Base-by-base conservation (phyloP, 2,329 filamentous ascomycete species). In the Fusarium lyarnte region DNA sequence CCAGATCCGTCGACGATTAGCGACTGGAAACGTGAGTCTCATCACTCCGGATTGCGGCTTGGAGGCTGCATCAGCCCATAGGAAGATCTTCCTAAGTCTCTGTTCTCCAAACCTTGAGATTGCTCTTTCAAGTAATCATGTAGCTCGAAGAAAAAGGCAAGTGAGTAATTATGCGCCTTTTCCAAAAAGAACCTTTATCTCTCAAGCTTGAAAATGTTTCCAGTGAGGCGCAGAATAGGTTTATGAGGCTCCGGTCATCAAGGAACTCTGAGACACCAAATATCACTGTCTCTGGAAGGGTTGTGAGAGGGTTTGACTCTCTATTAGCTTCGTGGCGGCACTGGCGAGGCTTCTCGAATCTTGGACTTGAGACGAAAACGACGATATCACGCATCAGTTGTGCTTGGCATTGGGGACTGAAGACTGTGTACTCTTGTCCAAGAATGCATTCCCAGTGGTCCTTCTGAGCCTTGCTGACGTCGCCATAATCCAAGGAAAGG, bases 1-100 rank as follows among this genome's bases (percentile, higher is more conserved):
- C 57, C 57, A 59, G 4, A 51, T 59, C 3, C 57, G 25, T 33
- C 35, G 45, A 25, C 57, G 57, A 41, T 59, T 59, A 5, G 43
- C 57, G 4, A 59, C 16, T 2, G 35, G 21, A 3, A 51, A 33
- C 35, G 51, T 35, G 9, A 11, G 1, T 25, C 5, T 45, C 2
- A 14, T 8, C 19, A 58, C 41, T 3, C 16, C 10, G 3, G 41
- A 10, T 3, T 6, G 8, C 5, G 36, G 57, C 17, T n/a, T 33
- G 9, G 57, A 39, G 3, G 36, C 35, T 13, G 19, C 21, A 16
- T 59, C 35, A 2, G 57, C 57, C 57, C 43, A 59, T 10, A 42
- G 4, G n/a, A 41, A 59, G 5, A 59, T n/a, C 12, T 17, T 51
- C 13, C 45, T 33, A 59, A 35, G 35, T 59, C 57, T 13, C 14